Base-by-base conservation (phyloP, 129 eudicot species). In the Kitagawia praeruptora region DNA sequence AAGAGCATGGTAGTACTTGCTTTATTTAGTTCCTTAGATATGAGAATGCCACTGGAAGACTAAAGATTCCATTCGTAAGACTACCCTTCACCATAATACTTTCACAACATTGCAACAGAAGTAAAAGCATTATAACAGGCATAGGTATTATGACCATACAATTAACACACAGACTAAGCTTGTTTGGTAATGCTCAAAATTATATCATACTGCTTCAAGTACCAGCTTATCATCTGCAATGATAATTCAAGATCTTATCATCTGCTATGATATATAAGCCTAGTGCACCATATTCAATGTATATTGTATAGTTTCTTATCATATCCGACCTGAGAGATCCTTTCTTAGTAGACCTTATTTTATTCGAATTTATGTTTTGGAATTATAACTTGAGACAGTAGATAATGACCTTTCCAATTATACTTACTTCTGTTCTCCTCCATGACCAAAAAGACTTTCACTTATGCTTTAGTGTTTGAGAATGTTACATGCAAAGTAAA, bases 401-500 rank as follows among this genome's bases (percentile, higher is more conserved):
- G 18, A 64, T 27, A 28, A 28, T 11, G 39, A 64, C 40, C 21
- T 64, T 28, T 28, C 71, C 40, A 25, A 6, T 13, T 28, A 64
- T 27, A 31, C 39, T 70, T 39, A 56, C 27, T 13, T 39, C 21
- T 70, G 27, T 39, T 39, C n/a, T 19, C 16, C 75, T 70, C 11
- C 8, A 39, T 39, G 28, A 70, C 45, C 13, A 70, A 71, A 71
- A 41, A 19, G 28, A 71, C 42, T 21, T 71, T 1, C 4, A 31
- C n/a, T 71, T 67, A 48, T 39, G 34, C 16, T 71, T 71, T 18
- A 71, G 42, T 39, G 72, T 19, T 77, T 75, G 40, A 23, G 66
- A 53, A 74, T 48, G 47, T 37, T 78, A 44, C 69, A 53, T 46
- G 74, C 66, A 82, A 71, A 56, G 69, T 34, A 53, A 19, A 14